A percentile compares a stretch with the other conserved stretches of the same genome.
These are phyloP conservation scores for Rhododendron williamsianum DNA, from an alignment of 148 eudicot genomes.

Conservation along the genomic window DNA sequence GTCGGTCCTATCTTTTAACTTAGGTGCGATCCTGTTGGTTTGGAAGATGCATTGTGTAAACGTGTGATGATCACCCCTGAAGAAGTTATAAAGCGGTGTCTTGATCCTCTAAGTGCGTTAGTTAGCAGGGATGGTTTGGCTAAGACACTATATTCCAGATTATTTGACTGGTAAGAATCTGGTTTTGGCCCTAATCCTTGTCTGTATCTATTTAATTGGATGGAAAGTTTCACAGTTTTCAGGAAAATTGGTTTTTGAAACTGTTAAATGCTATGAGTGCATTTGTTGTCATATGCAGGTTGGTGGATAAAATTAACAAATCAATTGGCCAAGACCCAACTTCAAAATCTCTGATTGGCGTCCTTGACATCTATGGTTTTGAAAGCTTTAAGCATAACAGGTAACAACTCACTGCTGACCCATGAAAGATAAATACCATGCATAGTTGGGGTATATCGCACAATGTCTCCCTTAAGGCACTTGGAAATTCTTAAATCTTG, in stretches of 20 bases:
- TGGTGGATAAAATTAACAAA: constrained; percentile 85
- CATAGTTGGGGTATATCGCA: neutral
- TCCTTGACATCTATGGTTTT: constrained; percentile 96
- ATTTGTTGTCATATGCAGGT: constrained; percentile 44
- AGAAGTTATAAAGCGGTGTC: constrained; percentile 90
- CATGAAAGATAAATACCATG: neutral
- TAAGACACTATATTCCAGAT: constrained; percentile 81
- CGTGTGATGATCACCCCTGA: constrained; percentile 99
- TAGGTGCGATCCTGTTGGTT: constrained; percentile 82
- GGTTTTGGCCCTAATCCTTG: neutral
- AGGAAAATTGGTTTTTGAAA: constrained; percentile 1
- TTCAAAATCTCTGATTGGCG: constrained; percentile 83
- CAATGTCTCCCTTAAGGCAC: neutral
- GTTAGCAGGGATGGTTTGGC: constrained; percentile 98
- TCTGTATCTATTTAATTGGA: neutral
- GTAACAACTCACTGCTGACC: constrained; percentile 23
- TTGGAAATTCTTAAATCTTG: constrained; percentile 15
- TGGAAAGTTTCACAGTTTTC: constrained; percentile 1
- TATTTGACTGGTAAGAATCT: constrained; percentile 80
- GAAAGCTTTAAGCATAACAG: constrained; percentile 98
- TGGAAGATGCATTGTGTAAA: constrained; percentile 94
- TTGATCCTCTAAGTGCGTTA: constrained; percentile 92
- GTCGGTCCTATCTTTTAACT: constrained; percentile 9
- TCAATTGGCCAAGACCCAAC: constrained; percentile 95
- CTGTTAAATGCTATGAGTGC: neutral